Percentiles rank a stretch among this genome's conserved stretches.
phyloP scores from a whole-genome alignment of 2,329 filamentous ascomycete species.

The Beauveria bassiana region DNA sequence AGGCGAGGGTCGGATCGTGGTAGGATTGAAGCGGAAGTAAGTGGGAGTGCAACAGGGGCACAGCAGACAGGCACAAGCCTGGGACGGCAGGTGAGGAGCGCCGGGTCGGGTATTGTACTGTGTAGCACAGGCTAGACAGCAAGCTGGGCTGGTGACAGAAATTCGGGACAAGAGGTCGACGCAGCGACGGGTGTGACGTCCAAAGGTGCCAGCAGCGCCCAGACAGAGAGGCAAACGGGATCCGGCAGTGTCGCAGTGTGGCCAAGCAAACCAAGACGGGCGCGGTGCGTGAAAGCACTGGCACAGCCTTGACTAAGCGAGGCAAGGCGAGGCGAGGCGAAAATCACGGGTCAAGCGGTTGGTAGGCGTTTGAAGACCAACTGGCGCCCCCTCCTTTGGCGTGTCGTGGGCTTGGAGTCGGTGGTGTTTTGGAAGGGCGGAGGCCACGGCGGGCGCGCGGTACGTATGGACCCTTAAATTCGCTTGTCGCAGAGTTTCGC shows the following conservation, averaged over 20 bases:
- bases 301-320: background rate
- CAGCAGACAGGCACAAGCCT: background rate
- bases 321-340: background rate
- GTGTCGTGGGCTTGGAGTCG: background rate
- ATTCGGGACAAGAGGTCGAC: background rate
- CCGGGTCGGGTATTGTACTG: conserved; percentile 3
- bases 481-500: background rate
- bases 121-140: conserved; percentile 8
- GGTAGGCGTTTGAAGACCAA: background rate
- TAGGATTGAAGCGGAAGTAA: background rate
- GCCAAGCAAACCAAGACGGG: background rate
- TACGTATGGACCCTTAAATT: background rate
- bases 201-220: background rate
- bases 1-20: background rate
- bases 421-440: conserved; percentile 4
- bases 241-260: background rate
- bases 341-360: conserved; percentile 1
- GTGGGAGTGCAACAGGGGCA: background rate
- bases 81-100: background rate
- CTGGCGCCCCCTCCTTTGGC: conserved; percentile 3
- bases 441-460: background rate
- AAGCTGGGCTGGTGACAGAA: background rate
- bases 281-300: background rate
- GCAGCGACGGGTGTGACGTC: background rate
- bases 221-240: background rate